Percentiles rank a stretch among this genome's conserved stretches.
phyloP scores from a whole-genome alignment of 208 protist species.

The Phytomonas sp. region DNA sequence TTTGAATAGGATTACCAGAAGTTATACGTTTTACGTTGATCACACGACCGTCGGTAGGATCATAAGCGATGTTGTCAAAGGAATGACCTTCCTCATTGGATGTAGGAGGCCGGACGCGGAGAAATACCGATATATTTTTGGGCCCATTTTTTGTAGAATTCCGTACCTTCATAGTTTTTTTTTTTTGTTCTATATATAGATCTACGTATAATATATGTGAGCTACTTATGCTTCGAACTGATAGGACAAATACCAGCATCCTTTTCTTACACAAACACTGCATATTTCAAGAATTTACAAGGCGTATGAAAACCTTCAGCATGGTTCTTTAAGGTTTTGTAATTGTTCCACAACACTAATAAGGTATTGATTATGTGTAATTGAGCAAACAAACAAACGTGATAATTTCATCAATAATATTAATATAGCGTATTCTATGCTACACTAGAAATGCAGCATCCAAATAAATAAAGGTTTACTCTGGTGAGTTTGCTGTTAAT shows the following conservation, averaged over 20 bases:
- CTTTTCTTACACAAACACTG: constrained; percentile 5
- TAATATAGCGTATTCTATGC: not conserved
- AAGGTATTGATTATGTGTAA: not conserved
- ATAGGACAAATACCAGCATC: not conserved
- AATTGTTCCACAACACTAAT: not conserved
- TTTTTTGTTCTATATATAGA: constrained; percentile 12
- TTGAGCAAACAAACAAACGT: not conserved
- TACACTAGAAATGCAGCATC: not conserved
- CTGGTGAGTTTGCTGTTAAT: not conserved
- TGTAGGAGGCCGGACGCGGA: constrained; percentile 72
- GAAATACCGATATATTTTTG: constrained; percentile 83
- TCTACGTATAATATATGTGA: constrained; percentile 11
- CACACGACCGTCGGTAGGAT: constrained; percentile 29
- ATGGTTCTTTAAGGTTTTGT: not conserved
- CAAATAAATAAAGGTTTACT: not conserved
- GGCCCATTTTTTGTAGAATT: constrained; percentile 44
- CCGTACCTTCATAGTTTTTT: constrained; percentile 31
- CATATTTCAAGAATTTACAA: constrained; percentile 6
- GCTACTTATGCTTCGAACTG: constrained; percentile 12
- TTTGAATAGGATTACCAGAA: constrained; percentile 23
- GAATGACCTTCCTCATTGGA: constrained; percentile 58
- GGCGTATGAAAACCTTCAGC: not conserved
- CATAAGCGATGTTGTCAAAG: constrained; percentile 64
- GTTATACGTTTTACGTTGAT: constrained; percentile 48
- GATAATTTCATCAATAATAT: constrained; percentile 2